Base-by-base conservation (phyloP, 495 filamentous ascomycete species). In the Penicillium verhagenii region DNA sequence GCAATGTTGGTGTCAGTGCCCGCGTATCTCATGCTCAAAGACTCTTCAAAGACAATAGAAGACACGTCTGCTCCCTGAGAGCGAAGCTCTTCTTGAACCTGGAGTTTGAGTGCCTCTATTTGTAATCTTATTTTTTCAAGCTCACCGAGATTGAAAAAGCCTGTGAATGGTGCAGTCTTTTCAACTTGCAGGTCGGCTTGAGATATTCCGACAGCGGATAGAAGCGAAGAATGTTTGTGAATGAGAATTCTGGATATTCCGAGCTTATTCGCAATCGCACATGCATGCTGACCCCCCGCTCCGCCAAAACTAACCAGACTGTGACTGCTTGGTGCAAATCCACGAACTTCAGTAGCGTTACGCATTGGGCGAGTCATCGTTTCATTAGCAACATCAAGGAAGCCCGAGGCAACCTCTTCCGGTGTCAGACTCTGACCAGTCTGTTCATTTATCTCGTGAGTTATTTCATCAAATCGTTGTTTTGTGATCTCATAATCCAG, bases 141-240 rank as follows among this genome's bases (percentile, higher is more conserved):
- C 3, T 14, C 26, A 33, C 33, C 24, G 10, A 48, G 4, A 33
- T 48, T 25, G 24, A 48, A 48, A 20, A 48, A 33, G 1, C 45
- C 45, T 1, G 45, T 48, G 19, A 31, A 48, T 0, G 45, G 45
- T 14, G 11, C n/a, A 3, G 45, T 48, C 24, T 29, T 29, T 33
- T 48, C 45, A 70, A 96, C 92, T 40, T 96, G 88, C 8, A 96
- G 88, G 65, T 97, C 92, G 3, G 92, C 92, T 23, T 96, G 70
- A 4, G 89, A 90, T 90, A 97, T 97, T 18, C 92, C 92, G 60
- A 96, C 96, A 1, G 93, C 92, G 0, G 91, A 96, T 1, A 97
- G 78, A 2, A 97, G 90, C 0, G 91, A 96, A 0, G 92, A 96
- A 64, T 96, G 96, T 37, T 88, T 79, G 61, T 96, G 92, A 16